Evolutionary conservation across 768 basidiomycete species (phyloP), one percentile per base, ranked within the genome.

Genomic region (Floccularia luteovirens): DNA sequence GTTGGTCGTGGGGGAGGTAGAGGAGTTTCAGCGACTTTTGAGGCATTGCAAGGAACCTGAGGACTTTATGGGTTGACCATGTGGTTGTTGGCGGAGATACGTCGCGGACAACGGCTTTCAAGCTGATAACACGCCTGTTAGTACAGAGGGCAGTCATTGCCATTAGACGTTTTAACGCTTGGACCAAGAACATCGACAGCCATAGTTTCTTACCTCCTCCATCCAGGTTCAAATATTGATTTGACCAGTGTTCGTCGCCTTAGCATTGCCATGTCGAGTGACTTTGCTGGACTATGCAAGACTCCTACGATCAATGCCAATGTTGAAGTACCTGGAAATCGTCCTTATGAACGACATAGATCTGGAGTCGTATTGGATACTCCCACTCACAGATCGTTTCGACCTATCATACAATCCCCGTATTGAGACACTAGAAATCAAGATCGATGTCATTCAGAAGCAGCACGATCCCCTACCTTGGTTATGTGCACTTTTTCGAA

Each of bases 381-480:
- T 54, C 11, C 46, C 53, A 1, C 38, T 45, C 5, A 31, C 36
- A 13, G 38, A 54, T 8, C 49, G 47, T 17, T 44, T 59, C 28
- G 47, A 53, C 39, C 42, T 59, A n/a, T 49, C 49, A 11, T 44
- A 55, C 34, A 52, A 56, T 13, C 48, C 51, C 0, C 41, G 43
- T 39, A 39, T 60, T 11, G 43, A 39, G 16, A 45, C 39, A 4
- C 52, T 59, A 38, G 46, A 46, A 21, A 43, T 59, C 24, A 52
- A 48, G 23, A 48, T 57, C 21, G 56, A 59, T 34, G 50, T 59
- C 5, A 48, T 56, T 16, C 56, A 57, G 28, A 48, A 51, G 14
- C 41, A 49, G 41, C 50, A 58, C 8, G 56, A 60, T 31, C 58
- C 56, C 17, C 47, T 59, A 27, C 54, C 49, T 16, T 59, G 56